These are phyloP conservation scores for Zymoseptoria tritici DNA, from an alignment of 2,329 filamentous ascomycete species.

Conservation along the genomic window DNA sequence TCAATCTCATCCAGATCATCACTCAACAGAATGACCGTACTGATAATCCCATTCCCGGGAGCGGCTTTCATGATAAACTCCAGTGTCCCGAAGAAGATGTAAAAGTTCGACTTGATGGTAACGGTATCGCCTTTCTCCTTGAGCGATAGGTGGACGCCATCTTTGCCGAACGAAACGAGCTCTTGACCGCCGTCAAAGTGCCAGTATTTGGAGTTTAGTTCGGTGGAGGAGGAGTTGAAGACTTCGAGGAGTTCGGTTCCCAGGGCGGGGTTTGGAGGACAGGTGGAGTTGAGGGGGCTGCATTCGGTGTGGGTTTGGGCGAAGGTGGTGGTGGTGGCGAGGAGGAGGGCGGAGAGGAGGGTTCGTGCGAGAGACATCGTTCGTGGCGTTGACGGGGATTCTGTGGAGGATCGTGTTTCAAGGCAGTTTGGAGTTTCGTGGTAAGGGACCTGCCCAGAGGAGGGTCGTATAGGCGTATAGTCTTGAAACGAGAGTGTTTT, in stretches of 20 bases:
- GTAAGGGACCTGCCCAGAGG: background rate
- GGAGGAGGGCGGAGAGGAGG: slow-evolving; percentile 16
- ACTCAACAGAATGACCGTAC: slow-evolving; percentile 73
- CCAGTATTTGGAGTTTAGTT: slow-evolving; percentile 32
- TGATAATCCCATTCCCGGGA: slow-evolving; percentile 67
- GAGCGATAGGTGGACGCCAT: slow-evolving; percentile 64
- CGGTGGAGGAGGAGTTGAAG: slow-evolving; percentile 55
- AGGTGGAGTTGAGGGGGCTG: slow-evolving; percentile 65
- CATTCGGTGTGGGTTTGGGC: slow-evolving; percentile 74
- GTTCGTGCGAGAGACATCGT: slow-evolving; percentile 14
- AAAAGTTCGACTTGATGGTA: slow-evolving; percentile 71
- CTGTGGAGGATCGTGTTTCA: background rate
- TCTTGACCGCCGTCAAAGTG: slow-evolving; percentile 57
- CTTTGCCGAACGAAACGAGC: slow-evolving; percentile 47
- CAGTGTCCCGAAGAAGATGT: slow-evolving; percentile 77
- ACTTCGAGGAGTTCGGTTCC: slow-evolving; percentile 54
- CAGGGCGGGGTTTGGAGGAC: slow-evolving; percentile 64
- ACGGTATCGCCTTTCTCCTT: slow-evolving; percentile 63
- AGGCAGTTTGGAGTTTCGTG: background rate
- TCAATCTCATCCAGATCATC: slow-evolving; percentile 84
- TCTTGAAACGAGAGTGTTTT: background rate
- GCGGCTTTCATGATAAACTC: slow-evolving; percentile 74
- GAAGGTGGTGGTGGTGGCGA: slow-evolving; percentile 22
- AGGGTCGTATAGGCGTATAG: background rate
- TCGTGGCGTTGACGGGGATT: background rate